These are phyloP conservation scores for Bjerkandera adusta DNA, from an alignment of 1,284 basidiomycete genomes.

Conservation along the genomic window DNA sequence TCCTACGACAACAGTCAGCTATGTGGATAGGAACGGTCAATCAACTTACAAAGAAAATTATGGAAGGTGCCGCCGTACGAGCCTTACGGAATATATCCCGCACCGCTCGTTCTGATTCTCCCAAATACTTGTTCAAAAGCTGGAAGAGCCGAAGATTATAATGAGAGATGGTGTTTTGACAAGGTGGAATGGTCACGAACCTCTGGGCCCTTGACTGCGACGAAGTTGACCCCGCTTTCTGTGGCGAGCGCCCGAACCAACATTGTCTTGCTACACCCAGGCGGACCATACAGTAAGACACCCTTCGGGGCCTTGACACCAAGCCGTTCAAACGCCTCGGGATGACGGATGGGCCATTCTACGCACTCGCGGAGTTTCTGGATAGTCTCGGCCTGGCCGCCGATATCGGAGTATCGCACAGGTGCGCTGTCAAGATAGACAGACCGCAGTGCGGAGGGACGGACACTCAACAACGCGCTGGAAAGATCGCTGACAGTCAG, in stretches of 20 bases:
- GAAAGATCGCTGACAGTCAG: constrained; percentile 69
- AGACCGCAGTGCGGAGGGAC: constrained; percentile 94
- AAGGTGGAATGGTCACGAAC: constrained; percentile 37
- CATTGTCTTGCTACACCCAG: constrained; percentile 96
- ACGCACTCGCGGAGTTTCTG: constrained; percentile 85
- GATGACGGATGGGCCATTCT: constrained; percentile 93
- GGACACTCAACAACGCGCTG: constrained; percentile 72
- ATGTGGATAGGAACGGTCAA: constrained; percentile 1
- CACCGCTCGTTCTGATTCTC: constrained; percentile 94
- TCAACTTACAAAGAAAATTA: constrained; percentile 90
- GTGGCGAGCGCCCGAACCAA: constrained; percentile 92
- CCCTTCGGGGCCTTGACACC: constrained; percentile 91
- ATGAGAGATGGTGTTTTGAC: background rate
- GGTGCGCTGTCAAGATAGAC: constrained; percentile 87
- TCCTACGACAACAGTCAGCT: constrained; percentile 57
- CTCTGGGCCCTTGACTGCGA: constrained; percentile 98
- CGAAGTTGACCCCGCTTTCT: constrained; percentile 95
- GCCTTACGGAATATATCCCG: constrained; percentile 96
- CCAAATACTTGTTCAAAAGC: constrained; percentile 96
- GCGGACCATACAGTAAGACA: constrained; percentile 93
- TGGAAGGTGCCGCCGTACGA: constrained; percentile 88
- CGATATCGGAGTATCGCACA: constrained; percentile 87
- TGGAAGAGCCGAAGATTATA: constrained; percentile 31
- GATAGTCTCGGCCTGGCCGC: constrained; percentile 80
- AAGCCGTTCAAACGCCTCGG: constrained; percentile 81